Percentiles rank a stretch among this genome's conserved stretches.
Evolutionary conservation across 1,139 yeast genomes (phyloP).

Genomic region (Candida frijolesensis): DNA sequence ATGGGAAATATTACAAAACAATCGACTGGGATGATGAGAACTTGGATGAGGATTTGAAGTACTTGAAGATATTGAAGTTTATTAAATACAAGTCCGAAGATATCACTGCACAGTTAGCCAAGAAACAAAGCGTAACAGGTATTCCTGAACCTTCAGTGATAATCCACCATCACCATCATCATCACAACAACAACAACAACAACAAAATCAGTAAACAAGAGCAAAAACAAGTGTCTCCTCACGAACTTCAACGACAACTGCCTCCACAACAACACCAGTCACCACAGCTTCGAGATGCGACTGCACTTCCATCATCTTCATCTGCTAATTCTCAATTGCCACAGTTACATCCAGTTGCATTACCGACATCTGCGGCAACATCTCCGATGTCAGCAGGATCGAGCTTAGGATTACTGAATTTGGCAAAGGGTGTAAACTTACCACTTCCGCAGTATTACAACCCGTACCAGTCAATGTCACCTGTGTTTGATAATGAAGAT

Average conservation of each 20-base stretch:
- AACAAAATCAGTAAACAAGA: too few species aligned
- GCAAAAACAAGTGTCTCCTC: not conserved
- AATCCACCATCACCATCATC: slow-evolving; percentile 12
- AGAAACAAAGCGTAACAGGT: slow-evolving; percentile 3
- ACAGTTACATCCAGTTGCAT: not conserved
- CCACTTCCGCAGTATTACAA: slow-evolving; percentile 8
- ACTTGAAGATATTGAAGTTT: slow-evolving; percentile 44
- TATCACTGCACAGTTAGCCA: slow-evolving; percentile 14
- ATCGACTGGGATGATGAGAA: slow-evolving; percentile 56
- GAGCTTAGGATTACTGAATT: not conserved
- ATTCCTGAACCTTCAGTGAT: slow-evolving; percentile 9
- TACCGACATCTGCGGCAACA: not conserved
- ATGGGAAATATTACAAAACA: slow-evolving; percentile 22
- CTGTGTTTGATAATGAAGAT: slow-evolving; percentile 4
- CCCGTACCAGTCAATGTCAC: slow-evolving; percentile 5
- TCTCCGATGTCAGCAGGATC: not conserved
- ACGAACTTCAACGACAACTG: not conserved
- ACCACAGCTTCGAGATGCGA: not conserved
- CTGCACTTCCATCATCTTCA: not conserved
- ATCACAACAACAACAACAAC: not conserved
- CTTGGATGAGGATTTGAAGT: slow-evolving; percentile 52
- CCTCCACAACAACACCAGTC: not conserved
- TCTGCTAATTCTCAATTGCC: not conserved
- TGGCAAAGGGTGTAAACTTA: not conserved
- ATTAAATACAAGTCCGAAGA: slow-evolving; percentile 39